Percentiles rank a stretch among this genome's conserved stretches.
phyloP scores from a whole-genome alignment of 805 yeast genomes.

The Teunomyces pallodes region DNA sequence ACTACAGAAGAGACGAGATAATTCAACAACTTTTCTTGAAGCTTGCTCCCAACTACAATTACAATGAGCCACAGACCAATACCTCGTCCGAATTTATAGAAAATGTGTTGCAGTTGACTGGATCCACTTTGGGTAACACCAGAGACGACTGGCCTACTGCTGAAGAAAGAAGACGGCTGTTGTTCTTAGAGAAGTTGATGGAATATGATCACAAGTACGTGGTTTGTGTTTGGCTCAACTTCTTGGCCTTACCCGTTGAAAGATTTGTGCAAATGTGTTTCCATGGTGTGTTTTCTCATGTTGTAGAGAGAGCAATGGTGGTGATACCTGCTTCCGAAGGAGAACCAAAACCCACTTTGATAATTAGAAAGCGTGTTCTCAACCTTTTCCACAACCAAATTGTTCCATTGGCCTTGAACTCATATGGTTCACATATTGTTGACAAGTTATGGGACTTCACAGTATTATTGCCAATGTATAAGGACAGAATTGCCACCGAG shows the following conservation, averaged over 20 bases:
- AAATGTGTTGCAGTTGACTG: slow-evolving; percentile 59
- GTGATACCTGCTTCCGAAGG: slow-evolving; percentile 45
- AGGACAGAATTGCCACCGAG: slow-evolving; percentile 79
- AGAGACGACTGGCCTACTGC: slow-evolving; percentile 91
- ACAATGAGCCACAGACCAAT: slow-evolving; percentile 14
- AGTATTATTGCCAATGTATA: slow-evolving; percentile 70
- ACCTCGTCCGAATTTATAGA: slow-evolving; percentile 56
- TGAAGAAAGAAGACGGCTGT: slow-evolving; percentile 76
- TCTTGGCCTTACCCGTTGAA: slow-evolving; percentile 59
- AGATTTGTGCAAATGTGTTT: slow-evolving; percentile 69
- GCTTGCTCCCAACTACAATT: slow-evolving; percentile 40
- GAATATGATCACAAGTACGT: slow-evolving; percentile 64
- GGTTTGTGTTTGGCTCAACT: slow-evolving; percentile 54
- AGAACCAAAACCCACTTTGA: slow-evolving; percentile 43
- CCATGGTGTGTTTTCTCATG: slow-evolving; percentile 91
- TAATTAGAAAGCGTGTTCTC: slow-evolving; percentile 65
- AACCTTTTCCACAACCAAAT: slow-evolving; percentile 58
- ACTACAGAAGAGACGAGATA: slow-evolving; percentile 60
- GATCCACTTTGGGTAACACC: slow-evolving; percentile 78
- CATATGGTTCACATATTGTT: slow-evolving; percentile 88
- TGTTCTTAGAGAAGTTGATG: slow-evolving; percentile 71
- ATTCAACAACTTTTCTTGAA: slow-evolving; percentile 44
- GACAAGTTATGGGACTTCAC: slow-evolving; percentile 84
- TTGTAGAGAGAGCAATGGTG: slow-evolving; percentile 60
- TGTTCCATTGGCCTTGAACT: slow-evolving; percentile 69